phyloP scores from a whole-genome alignment of 2,329 filamentous ascomycete species.

The Alternaria hordeiaustralica region DNA sequence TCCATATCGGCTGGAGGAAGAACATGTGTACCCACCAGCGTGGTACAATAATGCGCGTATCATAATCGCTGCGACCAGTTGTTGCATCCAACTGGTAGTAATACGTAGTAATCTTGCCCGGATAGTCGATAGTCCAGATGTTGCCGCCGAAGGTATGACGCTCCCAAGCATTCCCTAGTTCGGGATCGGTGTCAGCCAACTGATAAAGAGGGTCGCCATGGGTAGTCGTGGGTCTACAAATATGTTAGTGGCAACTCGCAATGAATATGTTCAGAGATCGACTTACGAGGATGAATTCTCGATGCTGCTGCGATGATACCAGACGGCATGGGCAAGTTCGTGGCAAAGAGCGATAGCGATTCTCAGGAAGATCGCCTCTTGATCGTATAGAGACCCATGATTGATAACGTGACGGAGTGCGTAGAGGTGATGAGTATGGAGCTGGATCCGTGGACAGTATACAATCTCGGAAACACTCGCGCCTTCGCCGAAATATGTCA shows the following conservation, averaged over 20 bases:
- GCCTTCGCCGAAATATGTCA: background rate
- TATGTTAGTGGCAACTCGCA: background rate
- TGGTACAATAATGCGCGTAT: constrained; percentile 1
- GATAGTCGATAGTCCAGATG: constrained; percentile 9
- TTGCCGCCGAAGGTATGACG: constrained; percentile 5
- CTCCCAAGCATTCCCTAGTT: constrained; percentile 12
- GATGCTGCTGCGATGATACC: background rate
- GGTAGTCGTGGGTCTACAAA: background rate
- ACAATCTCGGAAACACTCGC: background rate
- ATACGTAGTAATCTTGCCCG: background rate
- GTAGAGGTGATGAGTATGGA: constrained; percentile 5
- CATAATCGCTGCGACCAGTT: background rate
- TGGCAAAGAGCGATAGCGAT: constrained; percentile 10
- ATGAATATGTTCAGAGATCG: background rate
- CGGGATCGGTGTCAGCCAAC: background rate
- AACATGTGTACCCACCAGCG: constrained; percentile 8
- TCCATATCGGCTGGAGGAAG: constrained; percentile 3
- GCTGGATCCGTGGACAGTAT: background rate
- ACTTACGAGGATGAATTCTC: background rate
- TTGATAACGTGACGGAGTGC: background rate
- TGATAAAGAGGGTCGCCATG: background rate
- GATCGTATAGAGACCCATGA: background rate
- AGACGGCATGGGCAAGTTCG: constrained; percentile 7
- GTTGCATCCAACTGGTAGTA: background rate
- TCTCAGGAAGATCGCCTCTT: background rate